Evolutionary conservation across 1,284 basidiomycete genomes (phyloP), one percentile per base, ranked within the genome.

Genomic region (Hymenochaete sp.): DNA sequence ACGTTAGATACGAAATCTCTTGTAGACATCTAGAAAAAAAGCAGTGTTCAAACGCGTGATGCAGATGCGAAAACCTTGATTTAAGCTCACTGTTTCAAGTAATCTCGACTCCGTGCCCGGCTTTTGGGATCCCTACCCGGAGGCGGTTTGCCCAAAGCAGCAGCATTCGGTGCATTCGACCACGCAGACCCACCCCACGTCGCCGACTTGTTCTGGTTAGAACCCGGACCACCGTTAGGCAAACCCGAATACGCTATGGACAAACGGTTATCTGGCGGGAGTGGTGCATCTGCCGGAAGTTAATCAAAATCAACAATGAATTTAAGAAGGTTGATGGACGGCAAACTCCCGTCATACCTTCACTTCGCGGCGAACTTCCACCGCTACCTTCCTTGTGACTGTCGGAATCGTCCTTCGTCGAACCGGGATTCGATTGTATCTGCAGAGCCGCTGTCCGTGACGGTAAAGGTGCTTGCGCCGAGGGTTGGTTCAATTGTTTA

Each of bases 1-100:
- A 97, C 1, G 95, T 99, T 43, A 99, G 71, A 63, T 99, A 98
- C 6, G 91, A 89, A 55, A 98, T 91, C 71, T 98, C 95, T 67
- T 98, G 95, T 28, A 98, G 70, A 66, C 96, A 96, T 66, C 86
- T 89, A 53, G 13, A 47, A 39, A 37, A 16, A 19, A 22, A 43
- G 45, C 13, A 35, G 32, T 6, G 8, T 35, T n/a, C 5, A 35
- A 43, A 44, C 31, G 38, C 44, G 21, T 32, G 5, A 37, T 9
- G n/a, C 16, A n/a, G 28, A 24, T n/a, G 21, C 14, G 27, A 28
- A 25, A 42, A 37, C 1, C 2, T 19, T 25, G 16, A 60, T 62
- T 25, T 31, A 31, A 16, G 74, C 84, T 56, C 57, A 92, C 79
- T 98, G 95, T 66, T 98, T 98, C 55, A 99, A 75, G 63, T 98